Percentiles rank a stretch among this genome's conserved stretches.
These are phyloP conservation scores for Dunaliella primolecta DNA, from an alignment of 139 green algal genomes.

Conservation along the genomic window DNA sequence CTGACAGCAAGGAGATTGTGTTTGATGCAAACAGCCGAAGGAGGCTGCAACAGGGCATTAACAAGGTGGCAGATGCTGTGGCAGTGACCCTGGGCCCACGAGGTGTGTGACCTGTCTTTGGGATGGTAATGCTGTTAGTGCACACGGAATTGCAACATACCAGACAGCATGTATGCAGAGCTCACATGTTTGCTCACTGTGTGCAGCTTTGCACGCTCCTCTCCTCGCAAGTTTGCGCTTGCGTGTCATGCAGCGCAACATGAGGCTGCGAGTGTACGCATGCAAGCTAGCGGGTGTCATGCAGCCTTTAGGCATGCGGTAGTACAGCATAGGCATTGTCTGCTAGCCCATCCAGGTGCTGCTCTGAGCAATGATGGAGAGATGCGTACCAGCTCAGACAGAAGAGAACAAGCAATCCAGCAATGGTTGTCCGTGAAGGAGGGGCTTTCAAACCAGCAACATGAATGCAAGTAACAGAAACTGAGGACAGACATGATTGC, in stretches of 20 bases:
- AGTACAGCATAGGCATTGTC: too few species aligned
- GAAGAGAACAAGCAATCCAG: too few species aligned
- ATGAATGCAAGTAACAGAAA: too few species aligned
- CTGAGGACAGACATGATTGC: too few species aligned
- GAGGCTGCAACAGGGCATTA: slow-evolving; percentile 92
- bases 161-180: background rate
- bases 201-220: background rate
- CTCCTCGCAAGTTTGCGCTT: background rate
- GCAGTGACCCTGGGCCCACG: slow-evolving; percentile 91
- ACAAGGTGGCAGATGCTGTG: slow-evolving; percentile 97
- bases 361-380: too few species aligned
- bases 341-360: too few species aligned
- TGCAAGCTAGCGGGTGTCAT: background rate
- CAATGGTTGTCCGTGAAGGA: too few species aligned
- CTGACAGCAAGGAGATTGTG: slow-evolving; percentile 91
- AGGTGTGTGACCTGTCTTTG: slow-evolving; percentile 58
- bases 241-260: background rate
- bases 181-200: background rate
- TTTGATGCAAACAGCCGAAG: slow-evolving; percentile 87
- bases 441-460: too few species aligned
- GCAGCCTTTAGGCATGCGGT: too few species aligned
- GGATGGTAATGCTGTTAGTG: background rate
- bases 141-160: background rate
- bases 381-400: too few species aligned
- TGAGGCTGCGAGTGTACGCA: background rate